A percentile compares a stretch with the other conserved stretches of the same genome.
These are phyloP conservation scores for Lactarius hatsudake DNA, from an alignment of 768 basidiomycete species.

Conservation along the genomic window DNA sequence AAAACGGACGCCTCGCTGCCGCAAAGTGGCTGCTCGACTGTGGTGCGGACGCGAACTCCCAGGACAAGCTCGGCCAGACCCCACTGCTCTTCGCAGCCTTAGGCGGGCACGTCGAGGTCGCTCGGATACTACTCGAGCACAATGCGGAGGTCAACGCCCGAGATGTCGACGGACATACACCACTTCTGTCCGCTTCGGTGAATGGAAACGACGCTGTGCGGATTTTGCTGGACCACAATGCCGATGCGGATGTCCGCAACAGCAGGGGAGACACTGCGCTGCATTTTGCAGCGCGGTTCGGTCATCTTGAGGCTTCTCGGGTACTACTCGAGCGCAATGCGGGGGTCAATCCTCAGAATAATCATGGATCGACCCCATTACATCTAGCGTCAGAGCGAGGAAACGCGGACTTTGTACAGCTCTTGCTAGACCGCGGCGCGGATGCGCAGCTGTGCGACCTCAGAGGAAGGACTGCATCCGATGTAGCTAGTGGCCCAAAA, in stretches of 20 bases:
- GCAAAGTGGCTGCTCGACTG: background rate
- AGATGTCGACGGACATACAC: background rate
- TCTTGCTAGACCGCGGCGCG: background rate
- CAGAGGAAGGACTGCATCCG: background rate
- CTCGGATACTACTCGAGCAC: background rate
- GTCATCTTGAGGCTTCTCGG: background rate
- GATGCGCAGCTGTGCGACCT: background rate
- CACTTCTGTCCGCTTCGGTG: rapidly evolving
- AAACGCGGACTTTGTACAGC: background rate
- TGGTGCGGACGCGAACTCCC: background rate
- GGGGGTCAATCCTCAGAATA: background rate
- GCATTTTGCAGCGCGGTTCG: background rate
- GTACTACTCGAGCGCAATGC: background rate
- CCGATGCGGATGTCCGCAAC: background rate
- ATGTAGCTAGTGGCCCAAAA: background rate
- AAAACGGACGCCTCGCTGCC: background rate
- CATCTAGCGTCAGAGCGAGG: background rate
- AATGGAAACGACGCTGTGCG: background rate
- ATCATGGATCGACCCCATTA: background rate
- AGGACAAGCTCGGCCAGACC: background rate
- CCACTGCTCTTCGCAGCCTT: background rate
- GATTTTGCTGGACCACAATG: background rate
- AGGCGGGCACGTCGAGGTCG: background rate
- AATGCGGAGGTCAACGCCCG: background rate
- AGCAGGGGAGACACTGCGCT: background rate